Base-by-base conservation (phyloP, 768 basidiomycete genomes). In the Rhodosporidiobolus odoratus region DNA sequence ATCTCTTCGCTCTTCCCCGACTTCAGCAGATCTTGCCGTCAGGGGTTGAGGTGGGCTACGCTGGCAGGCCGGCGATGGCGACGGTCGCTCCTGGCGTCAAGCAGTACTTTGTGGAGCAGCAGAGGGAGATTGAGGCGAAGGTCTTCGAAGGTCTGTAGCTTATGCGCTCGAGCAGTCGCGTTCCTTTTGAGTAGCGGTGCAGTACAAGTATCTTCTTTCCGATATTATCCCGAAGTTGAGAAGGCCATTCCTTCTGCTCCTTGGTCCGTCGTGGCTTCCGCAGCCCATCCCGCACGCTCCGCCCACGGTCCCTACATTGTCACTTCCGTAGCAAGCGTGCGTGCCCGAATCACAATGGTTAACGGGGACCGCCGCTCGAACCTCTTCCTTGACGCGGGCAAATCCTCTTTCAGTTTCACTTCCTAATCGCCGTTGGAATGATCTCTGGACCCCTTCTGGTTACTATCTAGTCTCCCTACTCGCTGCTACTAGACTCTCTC, bases 1-100 rank as follows among this genome's bases (percentile, higher is more conserved):
- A 84, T 82, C 78, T 81, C 19, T 88, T 90, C 80, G 88, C 91
- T 52, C 79, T 78, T 45, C 81, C 82, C 2, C 82, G 91, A 73
- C 79, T 92, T 64, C 80, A 81, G 10, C 77, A 72, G 30, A 83
- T 91, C 38, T 77, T 91, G 74, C 78, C 79, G 30, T 79, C 75
- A 54, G 69, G 80, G 79, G 19, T 41, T 71, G n/a, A 76, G 67
- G 74, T 65, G 69, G 77, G 74, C 34, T 76, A 90, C 57, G 77
- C 81, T n/a, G 91, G 92, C 5, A 81, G 92, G 76, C 83, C 80
- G 71, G 86, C 87, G 80, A 88, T 86, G 75, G 85, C 89, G 25
- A 81, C 92, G 38, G 89, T 90, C 52, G 92, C 86, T 13, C 87
- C 89, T 27, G 92, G 89, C 0, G 85, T 88, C 68, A 88, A 88